A percentile compares a stretch with the other conserved stretches of the same genome.
Evolutionary conservation across 2,329 filamentous ascomycete species (phyloP).

Genomic region (Monilinia polystroma): DNA sequence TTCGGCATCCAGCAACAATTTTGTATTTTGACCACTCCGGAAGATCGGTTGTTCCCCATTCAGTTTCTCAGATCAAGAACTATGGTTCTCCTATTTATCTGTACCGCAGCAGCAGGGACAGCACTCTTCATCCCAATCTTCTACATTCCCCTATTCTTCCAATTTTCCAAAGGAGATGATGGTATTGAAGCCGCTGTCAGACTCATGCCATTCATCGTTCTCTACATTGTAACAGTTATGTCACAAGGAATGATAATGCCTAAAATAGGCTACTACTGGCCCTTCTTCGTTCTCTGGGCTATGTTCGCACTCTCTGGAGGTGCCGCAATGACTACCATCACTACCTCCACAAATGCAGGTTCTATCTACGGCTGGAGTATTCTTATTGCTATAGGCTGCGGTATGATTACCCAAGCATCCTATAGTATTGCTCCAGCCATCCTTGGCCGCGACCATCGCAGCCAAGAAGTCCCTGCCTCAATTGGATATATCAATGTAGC

Average conservation of each 20-base stretch:
- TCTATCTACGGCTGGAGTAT: constrained; percentile 42
- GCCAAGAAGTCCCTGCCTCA: constrained; percentile 31
- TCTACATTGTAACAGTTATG: constrained; percentile 44
- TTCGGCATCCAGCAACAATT: constrained; percentile 29
- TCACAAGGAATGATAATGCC: constrained; percentile 44
- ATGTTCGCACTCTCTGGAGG: constrained; percentile 32
- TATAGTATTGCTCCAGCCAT: constrained; percentile 35
- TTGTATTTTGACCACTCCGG: constrained; percentile 29
- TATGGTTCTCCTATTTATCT: constrained; percentile 29
- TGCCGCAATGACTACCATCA: constrained; percentile 36
- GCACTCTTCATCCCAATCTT: constrained; percentile 45
- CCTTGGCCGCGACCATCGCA: constrained; percentile 32
- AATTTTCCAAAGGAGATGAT: constrained; percentile 44
- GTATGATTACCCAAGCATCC: constrained; percentile 32
- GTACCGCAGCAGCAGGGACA: constrained; percentile 41
- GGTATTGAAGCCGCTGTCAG: constrained; percentile 42
- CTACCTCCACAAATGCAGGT: constrained; percentile 29
- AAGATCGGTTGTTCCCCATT: constrained; percentile 29
- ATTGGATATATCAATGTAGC: constrained; percentile 42
- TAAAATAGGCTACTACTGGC: constrained; percentile 37
- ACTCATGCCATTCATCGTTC: constrained; percentile 44
- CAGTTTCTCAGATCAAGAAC: constrained; percentile 40
- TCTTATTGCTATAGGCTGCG: constrained; percentile 44
- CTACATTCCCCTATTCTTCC: constrained; percentile 51
- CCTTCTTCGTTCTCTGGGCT: constrained; percentile 19